Evolutionary conservation across 768 basidiomycete genomes (phyloP), one percentile per base, ranked within the genome.

Genomic region (Tulasnella sp.): DNA sequence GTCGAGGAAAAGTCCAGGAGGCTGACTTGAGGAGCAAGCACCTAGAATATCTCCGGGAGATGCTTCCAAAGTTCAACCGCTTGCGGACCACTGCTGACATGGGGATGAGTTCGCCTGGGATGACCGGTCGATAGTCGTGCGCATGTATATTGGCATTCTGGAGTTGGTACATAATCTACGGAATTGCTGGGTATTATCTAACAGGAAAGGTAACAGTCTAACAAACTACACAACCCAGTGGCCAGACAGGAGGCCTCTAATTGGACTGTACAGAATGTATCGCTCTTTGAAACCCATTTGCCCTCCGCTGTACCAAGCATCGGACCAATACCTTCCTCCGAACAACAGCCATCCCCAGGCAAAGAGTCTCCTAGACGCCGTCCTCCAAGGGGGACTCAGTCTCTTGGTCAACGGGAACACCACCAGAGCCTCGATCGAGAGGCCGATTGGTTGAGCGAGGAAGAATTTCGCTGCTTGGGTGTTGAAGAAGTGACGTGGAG

Each of bases 31-130:
- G 93, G 69, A 82, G 86, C 62, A 98, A 98, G 78, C 95, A 98
- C 76, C 87, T 89, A 4, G 94, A 96, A 76, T 98, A 98, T 79
- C 83, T 98, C 67, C 83, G 89, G 52, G 96, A 98, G 79, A 94
- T 94, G 89, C 77, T 94, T 59, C 92, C 91, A 62, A 94, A 94
- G 81, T 94, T 94, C 77, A 94, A 94, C 79, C 81, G 92, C 66
- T 77, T 92, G 72, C 81, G 90, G 71, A 47, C 44, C n/a, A 81
- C 87, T 41, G 76, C 75, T 8, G 77, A 78, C 14, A 63, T 41
- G 5, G 59, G 26, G 40, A 42, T 69, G 63, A 47, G 44, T 22
- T 47, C 44, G 11, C 44, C 44, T 17, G 44, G 44, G 19, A n/a
- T 47, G 44, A 22, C 3, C 19, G 44, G 44, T 22, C 44, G 44